Base-by-base conservation (phyloP, 768 basidiomycete species). In the Lactarius tabidus region DNA sequence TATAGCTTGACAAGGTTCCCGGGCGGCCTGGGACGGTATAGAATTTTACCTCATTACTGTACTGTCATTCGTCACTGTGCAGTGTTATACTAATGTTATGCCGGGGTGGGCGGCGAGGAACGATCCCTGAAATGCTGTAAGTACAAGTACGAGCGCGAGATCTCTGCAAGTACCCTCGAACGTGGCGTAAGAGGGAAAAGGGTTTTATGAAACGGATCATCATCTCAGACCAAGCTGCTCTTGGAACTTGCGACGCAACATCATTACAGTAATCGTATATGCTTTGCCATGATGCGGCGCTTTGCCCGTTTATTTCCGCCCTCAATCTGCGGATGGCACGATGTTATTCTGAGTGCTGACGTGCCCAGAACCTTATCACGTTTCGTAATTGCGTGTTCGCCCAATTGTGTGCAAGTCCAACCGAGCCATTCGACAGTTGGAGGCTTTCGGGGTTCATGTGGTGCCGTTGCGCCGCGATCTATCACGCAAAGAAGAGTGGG, bases 91-190 rank as follows among this genome's bases (percentile, higher is more conserved):
- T n/a, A n/a, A n/a, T n/a, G 4, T 23, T 10, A 14, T 51, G 48
- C 26, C 15, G 6, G 6, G 14, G 5, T 7, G 48, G 23, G 48
- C 26, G 12, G n/a, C n/a, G 45, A 48, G 12, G 4, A 23, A 48
- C 45, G 12, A 59, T 28, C 58, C 23, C 41, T 53, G 18, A 55
- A 59, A 64, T 14, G 58, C 57, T 26, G 57, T 18, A 9, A 23
- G 20, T 52, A 23, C 23, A 12, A 51, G 48, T 23, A 12, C 48
- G 23, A 26, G 45, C 45, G 45, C 45, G 23, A 48, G 12, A 51
- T 51, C 48, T 51, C 36, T 36, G 12, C 36, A 36, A n/a, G 36
- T 59, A 60, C 64, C 64, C 64, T 18, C 36, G 36, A 65, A 65
- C 64, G 64, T 65, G 58, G 59, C 41, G 26, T 4, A 14, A 20